Percentiles rank a stretch among this genome's conserved stretches.
Evolutionary conservation across 495 filamentous ascomycete species (phyloP).

Genomic region (Penicillium lividum): DNA sequence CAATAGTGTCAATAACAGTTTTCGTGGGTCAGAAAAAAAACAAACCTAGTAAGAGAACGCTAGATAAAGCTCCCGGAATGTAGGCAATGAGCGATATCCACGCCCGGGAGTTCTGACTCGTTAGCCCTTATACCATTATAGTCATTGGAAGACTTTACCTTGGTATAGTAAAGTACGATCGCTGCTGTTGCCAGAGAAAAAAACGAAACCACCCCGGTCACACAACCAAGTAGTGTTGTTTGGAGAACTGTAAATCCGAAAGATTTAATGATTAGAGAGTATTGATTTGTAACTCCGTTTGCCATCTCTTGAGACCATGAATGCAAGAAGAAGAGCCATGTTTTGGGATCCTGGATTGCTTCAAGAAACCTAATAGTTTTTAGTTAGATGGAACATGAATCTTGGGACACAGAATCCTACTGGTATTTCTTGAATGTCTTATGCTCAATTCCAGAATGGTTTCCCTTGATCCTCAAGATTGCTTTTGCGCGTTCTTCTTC

Average conservation of each 20-base stretch:
- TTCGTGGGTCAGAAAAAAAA: not conserved
- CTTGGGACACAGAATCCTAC: constrained; percentile 5
- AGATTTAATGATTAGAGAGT: constrained; percentile 45
- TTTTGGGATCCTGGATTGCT: constrained; percentile 30
- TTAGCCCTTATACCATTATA: too few species aligned
- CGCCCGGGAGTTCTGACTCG: constrained; percentile 32
- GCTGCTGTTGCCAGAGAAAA: constrained; percentile 34
- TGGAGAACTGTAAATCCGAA: constrained; percentile 43
- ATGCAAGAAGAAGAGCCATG: constrained; percentile 40
- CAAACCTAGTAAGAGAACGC: constrained; percentile 34
- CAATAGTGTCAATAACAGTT: not conserved
- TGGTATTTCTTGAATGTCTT: constrained; percentile 56
- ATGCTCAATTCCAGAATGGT: constrained; percentile 62
- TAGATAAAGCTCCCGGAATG: constrained; percentile 30
- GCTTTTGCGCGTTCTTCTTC: constrained; percentile 56
- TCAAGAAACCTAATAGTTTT: constrained; percentile 27
- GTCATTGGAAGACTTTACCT: too few species aligned
- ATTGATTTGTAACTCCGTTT: constrained; percentile 45
- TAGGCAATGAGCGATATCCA: constrained; percentile 40
- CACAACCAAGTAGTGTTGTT: constrained; percentile 36
- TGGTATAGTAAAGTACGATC: constrained; percentile 31
- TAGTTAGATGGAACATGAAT: too few species aligned
- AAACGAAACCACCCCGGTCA: constrained; percentile 37
- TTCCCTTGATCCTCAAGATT: constrained; percentile 54
- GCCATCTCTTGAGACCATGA: constrained; percentile 46